phyloP scores from a whole-genome alignment of 2,329 filamentous ascomycete species.

The Colletotrichum somersetense region DNA sequence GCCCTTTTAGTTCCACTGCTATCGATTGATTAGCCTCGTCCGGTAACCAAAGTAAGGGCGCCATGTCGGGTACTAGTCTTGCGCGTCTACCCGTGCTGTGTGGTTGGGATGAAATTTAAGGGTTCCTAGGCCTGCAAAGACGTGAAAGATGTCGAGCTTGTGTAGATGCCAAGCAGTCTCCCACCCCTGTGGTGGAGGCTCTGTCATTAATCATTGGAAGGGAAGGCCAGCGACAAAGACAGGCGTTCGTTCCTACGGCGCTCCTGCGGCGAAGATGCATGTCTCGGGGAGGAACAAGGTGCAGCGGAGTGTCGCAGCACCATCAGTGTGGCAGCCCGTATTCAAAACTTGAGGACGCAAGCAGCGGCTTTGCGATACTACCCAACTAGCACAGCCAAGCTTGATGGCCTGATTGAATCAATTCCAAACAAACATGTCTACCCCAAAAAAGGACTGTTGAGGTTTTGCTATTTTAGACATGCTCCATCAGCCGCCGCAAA shows the following conservation, averaged over 20 bases:
- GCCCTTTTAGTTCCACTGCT: not conserved
- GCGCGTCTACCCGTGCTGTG: not conserved
- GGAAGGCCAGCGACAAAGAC: not conserved
- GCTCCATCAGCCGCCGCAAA: not conserved
- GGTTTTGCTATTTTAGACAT: not conserved
- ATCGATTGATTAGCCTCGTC: not conserved
- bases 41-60: not conserved
- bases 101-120: slow-evolving; percentile 16
- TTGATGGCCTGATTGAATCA: slow-evolving; percentile 1
- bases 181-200: not conserved
- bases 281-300: slow-evolving; percentile 15
- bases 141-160: not conserved
- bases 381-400: not conserved
- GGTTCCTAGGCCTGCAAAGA: not conserved
- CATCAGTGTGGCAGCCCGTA: not conserved
- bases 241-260: not conserved
- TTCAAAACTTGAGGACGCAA: slow-evolving; percentile 7
- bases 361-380: not conserved
- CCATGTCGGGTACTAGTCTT: not conserved
- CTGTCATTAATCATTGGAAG: not conserved
- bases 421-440: not conserved
- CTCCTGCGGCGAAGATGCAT: slow-evolving; percentile 8
- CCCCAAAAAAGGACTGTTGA: not conserved
- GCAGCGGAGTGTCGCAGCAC: not conserved
- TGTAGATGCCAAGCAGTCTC: not conserved